Evolutionary conservation across 345 rosid genomes (phyloP).

Genomic region (Eucalyptus cloeziana): DNA sequence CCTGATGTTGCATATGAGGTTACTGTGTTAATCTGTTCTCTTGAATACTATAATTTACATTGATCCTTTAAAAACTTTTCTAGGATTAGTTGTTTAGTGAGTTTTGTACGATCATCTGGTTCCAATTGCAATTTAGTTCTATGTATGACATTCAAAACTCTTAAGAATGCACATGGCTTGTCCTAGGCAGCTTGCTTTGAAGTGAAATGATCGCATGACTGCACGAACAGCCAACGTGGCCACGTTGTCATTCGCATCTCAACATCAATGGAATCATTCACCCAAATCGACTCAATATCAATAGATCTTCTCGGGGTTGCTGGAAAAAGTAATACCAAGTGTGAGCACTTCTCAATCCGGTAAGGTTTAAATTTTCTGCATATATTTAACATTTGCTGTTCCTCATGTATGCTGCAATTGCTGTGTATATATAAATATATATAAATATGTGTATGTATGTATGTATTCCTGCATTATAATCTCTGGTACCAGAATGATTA

Average conservation of each 20-base stretch:
- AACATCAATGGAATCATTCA: not conserved
- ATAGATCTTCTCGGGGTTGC: not conserved
- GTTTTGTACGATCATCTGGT: not conserved
- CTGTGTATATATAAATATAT: not conserved
- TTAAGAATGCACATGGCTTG: not conserved
- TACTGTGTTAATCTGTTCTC: not conserved
- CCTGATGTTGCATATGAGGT: not conserved
- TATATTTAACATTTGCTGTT: not conserved
- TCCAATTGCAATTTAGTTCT: not conserved
- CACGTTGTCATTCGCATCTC: not conserved
- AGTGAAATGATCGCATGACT: not conserved
- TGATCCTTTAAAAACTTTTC: not conserved
- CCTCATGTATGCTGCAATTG: not conserved
- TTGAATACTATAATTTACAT: not conserved
- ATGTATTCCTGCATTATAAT: not conserved
- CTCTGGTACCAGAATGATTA: not conserved
- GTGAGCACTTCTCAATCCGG: constrained; percentile 4
- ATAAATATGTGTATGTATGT: too few relatives aligned
- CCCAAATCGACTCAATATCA: constrained; percentile 2
- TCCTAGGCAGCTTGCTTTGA: not conserved
- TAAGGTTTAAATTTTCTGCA: not conserved
- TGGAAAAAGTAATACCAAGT: not conserved
- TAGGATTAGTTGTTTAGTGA: not conserved
- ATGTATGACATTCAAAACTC: not conserved
- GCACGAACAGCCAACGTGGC: not conserved